Evolutionary conservation across 2,329 filamentous ascomycete genomes (phyloP).

Genomic region (Juglanconis juglandina): DNA sequence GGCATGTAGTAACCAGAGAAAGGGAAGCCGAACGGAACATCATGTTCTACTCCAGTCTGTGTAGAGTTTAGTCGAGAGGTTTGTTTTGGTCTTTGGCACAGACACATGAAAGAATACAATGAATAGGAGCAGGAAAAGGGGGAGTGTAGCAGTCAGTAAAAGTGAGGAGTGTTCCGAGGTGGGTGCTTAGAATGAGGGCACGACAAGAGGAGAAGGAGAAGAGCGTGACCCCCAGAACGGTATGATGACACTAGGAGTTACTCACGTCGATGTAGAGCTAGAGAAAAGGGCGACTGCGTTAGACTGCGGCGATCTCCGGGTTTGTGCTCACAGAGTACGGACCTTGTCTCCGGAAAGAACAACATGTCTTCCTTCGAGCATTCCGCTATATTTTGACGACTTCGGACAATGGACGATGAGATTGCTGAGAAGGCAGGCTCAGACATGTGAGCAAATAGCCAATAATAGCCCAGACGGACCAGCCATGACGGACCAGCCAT

Average conservation of each 20-base stretch:
- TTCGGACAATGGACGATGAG: slow-evolving; percentile 44
- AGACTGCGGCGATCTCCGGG: not conserved
- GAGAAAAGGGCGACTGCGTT: slow-evolving; percentile 10
- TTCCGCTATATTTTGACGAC: slow-evolving; percentile 39
- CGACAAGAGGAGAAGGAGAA: too few species aligned
- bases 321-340: not conserved
- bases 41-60: slow-evolving; percentile 28
- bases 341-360: slow-evolving; percentile 44
- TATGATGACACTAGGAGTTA: not conserved
- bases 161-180: too few species aligned
- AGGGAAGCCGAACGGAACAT: slow-evolving; percentile 40
- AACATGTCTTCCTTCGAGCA: slow-evolving; percentile 42
- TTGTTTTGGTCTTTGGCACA: too few species aligned
- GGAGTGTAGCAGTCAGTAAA: too few species aligned
- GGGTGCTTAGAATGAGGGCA: too few species aligned
- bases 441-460: not conserved
- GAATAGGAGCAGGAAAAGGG: too few species aligned
- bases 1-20: slow-evolving; percentile 57
- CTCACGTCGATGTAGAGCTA: slow-evolving; percentile 42
- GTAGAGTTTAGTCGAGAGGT: not conserved
- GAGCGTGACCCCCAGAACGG: not conserved
- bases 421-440: slow-evolving; percentile 25
- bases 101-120: too few species aligned
- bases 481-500: not conserved
- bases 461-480: not conserved